Evolutionary conservation across 2,329 filamentous ascomycete genomes (phyloP).

Genomic region (Alternaria ventricosa): DNA sequence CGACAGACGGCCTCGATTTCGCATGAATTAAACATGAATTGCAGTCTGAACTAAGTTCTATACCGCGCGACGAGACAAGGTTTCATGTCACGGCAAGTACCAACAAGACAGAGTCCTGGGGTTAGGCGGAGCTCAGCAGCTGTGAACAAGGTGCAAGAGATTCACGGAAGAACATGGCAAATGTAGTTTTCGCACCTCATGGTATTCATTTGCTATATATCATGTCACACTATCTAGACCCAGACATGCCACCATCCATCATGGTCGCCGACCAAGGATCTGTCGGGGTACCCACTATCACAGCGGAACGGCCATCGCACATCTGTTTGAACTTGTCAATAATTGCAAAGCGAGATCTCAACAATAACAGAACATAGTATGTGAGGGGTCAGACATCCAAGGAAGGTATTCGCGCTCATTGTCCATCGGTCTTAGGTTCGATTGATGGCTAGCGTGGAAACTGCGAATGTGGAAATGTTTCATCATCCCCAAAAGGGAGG

Average conservation of each 20-base stretch:
- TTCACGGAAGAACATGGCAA: not conserved
- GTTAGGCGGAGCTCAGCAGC: not conserved
- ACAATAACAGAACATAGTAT: slow-evolving; percentile 10
- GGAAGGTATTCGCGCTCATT: slow-evolving; percentile 72
- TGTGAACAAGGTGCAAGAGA: not conserved
- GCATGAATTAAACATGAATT: not conserved
- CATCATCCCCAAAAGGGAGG: slow-evolving; percentile 62
- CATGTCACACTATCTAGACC: not conserved
- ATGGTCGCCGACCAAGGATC: too few species aligned
- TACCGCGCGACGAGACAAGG: not conserved
- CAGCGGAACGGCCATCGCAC: rapidly evolving
- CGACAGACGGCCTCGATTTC: not conserved
- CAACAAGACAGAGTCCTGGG: not conserved
- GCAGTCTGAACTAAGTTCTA: rapidly evolving
- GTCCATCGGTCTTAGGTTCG: slow-evolving; percentile 69
- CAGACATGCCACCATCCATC: not conserved
- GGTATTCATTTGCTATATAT: not conserved
- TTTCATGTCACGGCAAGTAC: not conserved
- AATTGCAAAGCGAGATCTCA: slow-evolving; percentile 4
- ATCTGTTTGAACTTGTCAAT: slow-evolving; percentile 28
- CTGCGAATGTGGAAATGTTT: slow-evolving; percentile 83
- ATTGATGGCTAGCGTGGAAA: slow-evolving; percentile 79
- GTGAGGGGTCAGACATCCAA: slow-evolving; percentile 73
- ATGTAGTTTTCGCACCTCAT: not conserved
- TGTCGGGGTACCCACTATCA: not conserved